Conservation (phyloP, 1,139 yeast genomes). For the Candida smagusa region DNA sequence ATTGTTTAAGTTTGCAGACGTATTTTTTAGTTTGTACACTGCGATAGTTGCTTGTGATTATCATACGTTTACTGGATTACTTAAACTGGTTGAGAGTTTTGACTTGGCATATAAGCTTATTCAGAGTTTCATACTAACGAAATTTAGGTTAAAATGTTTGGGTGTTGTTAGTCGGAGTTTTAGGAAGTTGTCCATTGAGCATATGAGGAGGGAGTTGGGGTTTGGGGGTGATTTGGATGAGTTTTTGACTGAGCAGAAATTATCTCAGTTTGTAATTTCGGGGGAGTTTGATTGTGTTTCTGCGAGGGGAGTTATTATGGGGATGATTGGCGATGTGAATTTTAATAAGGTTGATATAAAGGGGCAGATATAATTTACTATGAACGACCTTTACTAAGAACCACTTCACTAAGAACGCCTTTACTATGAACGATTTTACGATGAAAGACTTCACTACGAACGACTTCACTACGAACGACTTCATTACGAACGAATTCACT, state of each 20-base stretch:
- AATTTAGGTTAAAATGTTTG: conserved; percentile 62
- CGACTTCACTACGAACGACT: too few relatives aligned
- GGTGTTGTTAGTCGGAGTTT: conserved; percentile 58
- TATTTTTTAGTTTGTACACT: conserved; percentile 11
- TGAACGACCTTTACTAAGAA: too few relatives aligned
- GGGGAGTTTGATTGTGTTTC: conserved; percentile 40
- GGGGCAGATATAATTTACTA: conserved; percentile 60
- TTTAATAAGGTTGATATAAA: conserved; percentile 80
- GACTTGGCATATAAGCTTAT: conserved; percentile 27
- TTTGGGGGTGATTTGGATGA: conserved; percentile 27
- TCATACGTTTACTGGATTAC: conserved; percentile 43
- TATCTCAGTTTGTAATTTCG: conserved; percentile 35
- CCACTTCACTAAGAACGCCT: too few relatives aligned
- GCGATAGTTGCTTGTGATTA: conserved; percentile 42
- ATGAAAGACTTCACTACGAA: too few relatives aligned
- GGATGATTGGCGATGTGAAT: conserved; percentile 37
- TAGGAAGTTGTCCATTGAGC: conserved; percentile 49
- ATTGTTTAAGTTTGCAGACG: conserved; percentile 12
- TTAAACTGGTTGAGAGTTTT: conserved; percentile 14
- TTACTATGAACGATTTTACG: too few relatives aligned
- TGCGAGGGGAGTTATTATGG: conserved; percentile 46
- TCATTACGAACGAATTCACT: too few relatives aligned
- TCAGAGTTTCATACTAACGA: conserved; percentile 41
- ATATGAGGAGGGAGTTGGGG: conserved; percentile 46
- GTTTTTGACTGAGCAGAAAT: conserved; percentile 42